Evolutionary conservation across 495 filamentous ascomycete genomes (phyloP), one percentile per base, ranked within the genome.

Genomic region (Penicillium nucicola): DNA sequence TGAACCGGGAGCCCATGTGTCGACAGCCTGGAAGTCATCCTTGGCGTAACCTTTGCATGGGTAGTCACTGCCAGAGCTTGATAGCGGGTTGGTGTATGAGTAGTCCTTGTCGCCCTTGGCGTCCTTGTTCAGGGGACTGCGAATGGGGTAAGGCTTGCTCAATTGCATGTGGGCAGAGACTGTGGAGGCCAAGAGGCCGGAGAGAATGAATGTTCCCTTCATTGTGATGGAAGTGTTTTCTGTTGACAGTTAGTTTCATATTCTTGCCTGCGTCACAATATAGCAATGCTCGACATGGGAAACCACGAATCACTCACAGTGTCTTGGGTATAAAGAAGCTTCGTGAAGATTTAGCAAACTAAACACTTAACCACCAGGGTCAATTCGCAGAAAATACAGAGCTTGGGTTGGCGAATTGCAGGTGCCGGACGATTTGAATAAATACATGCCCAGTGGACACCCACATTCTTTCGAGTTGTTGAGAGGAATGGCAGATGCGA

Each of bases 21-120:
- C 74, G 19, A 75, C 68, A 3, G 74, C 73, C 2, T 60, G 47
- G 48, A 76, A 78, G 8, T 67, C 34, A 42, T 80, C 76, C 5
- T 70, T 66, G 14, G 68, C 68, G 35, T 79, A 78, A 28, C 78
- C 78, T 55, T 81, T 81, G 59, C 78, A 81, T 5, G 77, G 77
- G 50, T 68, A 81, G 50, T 79, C 70, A 5, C 64, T 59, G 4
- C 76, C 77, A 7, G 59, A 64, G 2, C 66, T 20, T 4, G 60
- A 60, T 19, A 81, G 63, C 6, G 78, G 77, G 38, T 70, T 73
- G 45, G 64, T 77, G 53, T 79, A 79, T 4, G 75, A 77, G 45
- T 79, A 80, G 54, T 81, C 77, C 55, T 71, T 75, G 23, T 71
- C 30, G 41, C 56, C 65, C 5, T 56, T 58, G 13, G 39, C 41